A percentile compares a stretch with the other conserved stretches of the same genome.
phyloP scores from a whole-genome alignment of 73 alveolate species.

The Paramecium caudatum region DNA sequence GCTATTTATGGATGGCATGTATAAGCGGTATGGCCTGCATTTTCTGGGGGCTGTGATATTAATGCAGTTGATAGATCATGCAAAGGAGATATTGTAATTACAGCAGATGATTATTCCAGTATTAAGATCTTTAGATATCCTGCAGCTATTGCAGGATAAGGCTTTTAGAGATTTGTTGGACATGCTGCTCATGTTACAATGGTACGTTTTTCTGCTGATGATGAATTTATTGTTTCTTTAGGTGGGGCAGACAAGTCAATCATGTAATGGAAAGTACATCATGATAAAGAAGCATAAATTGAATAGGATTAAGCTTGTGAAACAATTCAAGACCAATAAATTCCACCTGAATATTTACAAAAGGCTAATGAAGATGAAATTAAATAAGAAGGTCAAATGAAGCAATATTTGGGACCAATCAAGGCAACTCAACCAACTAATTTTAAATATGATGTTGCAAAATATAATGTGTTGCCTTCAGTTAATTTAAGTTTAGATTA shows the following conservation, averaged over 20 bases:
- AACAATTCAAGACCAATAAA: conserved; percentile 48
- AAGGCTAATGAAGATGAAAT: conserved; percentile 33
- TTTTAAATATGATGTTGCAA: conserved; percentile 37
- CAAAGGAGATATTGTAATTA: conserved; percentile 91
- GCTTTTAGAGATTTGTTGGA: conserved; percentile 88
- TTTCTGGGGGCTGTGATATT: conserved; percentile 97
- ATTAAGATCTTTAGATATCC: conserved; percentile 98
- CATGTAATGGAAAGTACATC: conserved; percentile 91
- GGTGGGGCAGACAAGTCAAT: conserved; percentile 98
- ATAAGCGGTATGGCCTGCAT: conserved; percentile 98
- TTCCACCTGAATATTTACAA: conserved; percentile 7
- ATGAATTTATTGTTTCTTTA: conserved; percentile 91
- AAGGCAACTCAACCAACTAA: conserved; percentile 73
- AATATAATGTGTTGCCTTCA: conserved; percentile 85
- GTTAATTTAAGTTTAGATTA: conserved; percentile 88
- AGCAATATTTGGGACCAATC: conserved; percentile 89
- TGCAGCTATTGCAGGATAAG: conserved; percentile 85
- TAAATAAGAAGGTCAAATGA: neutral
- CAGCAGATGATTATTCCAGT: conserved; percentile 98
- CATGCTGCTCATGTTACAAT: conserved; percentile 93
- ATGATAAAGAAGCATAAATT: conserved; percentile 70
- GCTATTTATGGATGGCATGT: conserved; percentile 96
- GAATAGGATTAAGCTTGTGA: conserved; percentile 67
- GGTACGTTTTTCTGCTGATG: conserved; percentile 87
- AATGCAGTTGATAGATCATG: conserved; percentile 94